These are phyloP conservation scores for Lupinus albus DNA, from an alignment of 306 rosid genomes.

Conservation along the genomic window DNA sequence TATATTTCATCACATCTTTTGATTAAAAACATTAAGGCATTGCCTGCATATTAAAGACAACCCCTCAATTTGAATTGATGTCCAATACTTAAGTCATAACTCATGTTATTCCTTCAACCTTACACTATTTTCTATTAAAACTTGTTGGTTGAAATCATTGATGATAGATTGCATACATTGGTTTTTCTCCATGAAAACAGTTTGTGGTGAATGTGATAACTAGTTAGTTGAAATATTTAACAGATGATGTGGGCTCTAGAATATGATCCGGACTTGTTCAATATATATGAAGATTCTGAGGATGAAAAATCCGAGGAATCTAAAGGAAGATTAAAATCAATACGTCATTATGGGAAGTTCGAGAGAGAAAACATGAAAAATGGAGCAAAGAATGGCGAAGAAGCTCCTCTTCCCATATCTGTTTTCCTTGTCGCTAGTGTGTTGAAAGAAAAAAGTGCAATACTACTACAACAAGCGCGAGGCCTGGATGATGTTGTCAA, in stretches of 20 bases:
- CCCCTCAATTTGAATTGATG: too few relatives aligned
- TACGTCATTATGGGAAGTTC: constrained; percentile 79
- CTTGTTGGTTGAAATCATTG: neutral
- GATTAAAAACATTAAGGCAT: neutral
- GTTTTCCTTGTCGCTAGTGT: constrained; percentile 96
- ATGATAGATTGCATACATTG: neutral
- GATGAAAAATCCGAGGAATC: constrained; percentile 62
- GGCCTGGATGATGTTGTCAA: constrained; percentile 95
- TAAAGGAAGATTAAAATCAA: constrained; percentile 65
- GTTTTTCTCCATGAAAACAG: neutral
- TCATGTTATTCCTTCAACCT: too few relatives aligned
- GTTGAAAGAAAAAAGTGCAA: constrained; percentile 83
- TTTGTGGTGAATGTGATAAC: neutral
- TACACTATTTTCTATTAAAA: too few relatives aligned
- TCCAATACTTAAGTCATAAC: neutral
- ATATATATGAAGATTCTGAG: constrained; percentile 68
- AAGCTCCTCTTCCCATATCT: constrained; percentile 87
- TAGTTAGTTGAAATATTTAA: constrained; percentile 33
- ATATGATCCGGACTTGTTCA: constrained; percentile 67
- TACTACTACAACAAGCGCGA: constrained; percentile 77
- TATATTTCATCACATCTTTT: constrained; percentile 1
- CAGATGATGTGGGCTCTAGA: constrained; percentile 61
- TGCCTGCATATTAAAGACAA: neutral
- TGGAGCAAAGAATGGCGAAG: constrained; percentile 47
- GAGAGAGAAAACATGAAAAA: constrained; percentile 81